phyloP scores from a whole-genome alignment of 163 green algal genomes.

The Botryococcus braunii region DNA sequence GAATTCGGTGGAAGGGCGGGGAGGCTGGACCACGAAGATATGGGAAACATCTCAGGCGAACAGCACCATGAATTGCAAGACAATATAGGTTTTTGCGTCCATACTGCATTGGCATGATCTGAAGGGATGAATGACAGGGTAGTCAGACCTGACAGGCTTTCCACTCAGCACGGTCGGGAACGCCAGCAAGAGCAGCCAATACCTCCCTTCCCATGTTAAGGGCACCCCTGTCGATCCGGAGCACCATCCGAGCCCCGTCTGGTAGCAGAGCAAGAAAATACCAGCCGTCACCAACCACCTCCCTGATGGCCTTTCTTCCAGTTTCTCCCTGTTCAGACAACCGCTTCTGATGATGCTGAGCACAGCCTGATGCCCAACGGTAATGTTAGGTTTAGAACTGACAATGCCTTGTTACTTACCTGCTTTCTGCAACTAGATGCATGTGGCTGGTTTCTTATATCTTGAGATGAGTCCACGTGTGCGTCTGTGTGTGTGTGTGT shows the following conservation, averaged over 20 bases:
- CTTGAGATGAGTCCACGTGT: too few species aligned
- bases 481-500: too few species aligned
- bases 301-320: slow-evolving; percentile 18
- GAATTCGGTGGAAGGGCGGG: too few species aligned
- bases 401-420: too few species aligned
- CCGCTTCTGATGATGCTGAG: neutral
- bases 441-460: too few species aligned
- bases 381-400: too few species aligned
- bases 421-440: too few species aligned
- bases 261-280: slow-evolving; percentile 63
- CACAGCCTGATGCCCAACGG: too few species aligned
- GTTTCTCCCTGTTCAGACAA: slow-evolving; percentile 14
- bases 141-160: slow-evolving; percentile 48
- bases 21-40: too few species aligned
- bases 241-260: slow-evolving; percentile 56
- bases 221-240: slow-evolving; percentile 50
- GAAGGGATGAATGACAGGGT: too few species aligned
- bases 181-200: slow-evolving; percentile 37
- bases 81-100: neutral
- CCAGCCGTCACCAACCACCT: slow-evolving; percentile 35
- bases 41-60: too few species aligned
- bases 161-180: slow-evolving; percentile 73
- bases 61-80: too few species aligned
- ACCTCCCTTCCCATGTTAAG: slow-evolving; percentile 74
- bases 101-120: neutral